Percentiles rank a stretch among this genome's conserved stretches.
phyloP scores from a whole-genome alignment of 352 stramenopile genomes.

The Phytopythium chamaehyphon region DNA sequence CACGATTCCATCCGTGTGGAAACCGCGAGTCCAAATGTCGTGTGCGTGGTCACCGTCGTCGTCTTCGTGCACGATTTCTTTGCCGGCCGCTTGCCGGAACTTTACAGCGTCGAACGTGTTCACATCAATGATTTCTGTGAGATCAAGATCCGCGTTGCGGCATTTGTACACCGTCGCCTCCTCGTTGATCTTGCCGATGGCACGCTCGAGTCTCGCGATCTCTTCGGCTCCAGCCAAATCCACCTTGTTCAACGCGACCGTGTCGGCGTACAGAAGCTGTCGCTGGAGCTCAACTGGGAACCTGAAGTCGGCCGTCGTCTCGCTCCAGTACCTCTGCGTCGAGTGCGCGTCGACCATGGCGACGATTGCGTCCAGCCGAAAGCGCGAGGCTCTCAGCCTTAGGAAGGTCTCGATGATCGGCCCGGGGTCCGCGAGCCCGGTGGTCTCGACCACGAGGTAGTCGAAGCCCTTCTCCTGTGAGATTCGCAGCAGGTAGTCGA shows the following conservation, averaged over 20 bases:
- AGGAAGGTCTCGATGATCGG: constrained; percentile 98
- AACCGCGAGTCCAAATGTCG: constrained; percentile 11
- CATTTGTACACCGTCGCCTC: constrained; percentile 39
- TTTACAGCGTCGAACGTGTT: constrained; percentile 68
- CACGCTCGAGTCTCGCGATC: constrained; percentile 24
- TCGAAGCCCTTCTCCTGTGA: constrained; percentile 89
- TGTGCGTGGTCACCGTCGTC: constrained; percentile 9
- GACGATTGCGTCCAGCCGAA: constrained; percentile 94
- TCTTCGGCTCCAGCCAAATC: constrained; percentile 41
- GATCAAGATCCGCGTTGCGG: constrained; percentile 44
- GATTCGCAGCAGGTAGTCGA: constrained; percentile 79
- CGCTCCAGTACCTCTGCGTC: constrained; percentile 37
- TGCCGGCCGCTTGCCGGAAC: constrained; percentile 24
- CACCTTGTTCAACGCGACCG: constrained; percentile 72
- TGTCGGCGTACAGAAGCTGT: constrained; percentile 64
- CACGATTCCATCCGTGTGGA: constrained; percentile 51
- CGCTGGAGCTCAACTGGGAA: constrained; percentile 62
- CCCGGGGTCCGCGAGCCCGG: constrained; percentile 93
- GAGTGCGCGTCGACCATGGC: constrained; percentile 93
- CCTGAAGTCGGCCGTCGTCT: constrained; percentile 13
- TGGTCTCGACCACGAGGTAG: constrained; percentile 97
- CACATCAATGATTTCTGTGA: constrained; percentile 57
- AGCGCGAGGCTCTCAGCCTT: constrained; percentile 83
- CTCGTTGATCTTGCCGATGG: constrained; percentile 42
- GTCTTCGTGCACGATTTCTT: constrained; percentile 1